phyloP scores from a whole-genome alignment of 169 alveolate species.

The Plasmodium berghei region DNA sequence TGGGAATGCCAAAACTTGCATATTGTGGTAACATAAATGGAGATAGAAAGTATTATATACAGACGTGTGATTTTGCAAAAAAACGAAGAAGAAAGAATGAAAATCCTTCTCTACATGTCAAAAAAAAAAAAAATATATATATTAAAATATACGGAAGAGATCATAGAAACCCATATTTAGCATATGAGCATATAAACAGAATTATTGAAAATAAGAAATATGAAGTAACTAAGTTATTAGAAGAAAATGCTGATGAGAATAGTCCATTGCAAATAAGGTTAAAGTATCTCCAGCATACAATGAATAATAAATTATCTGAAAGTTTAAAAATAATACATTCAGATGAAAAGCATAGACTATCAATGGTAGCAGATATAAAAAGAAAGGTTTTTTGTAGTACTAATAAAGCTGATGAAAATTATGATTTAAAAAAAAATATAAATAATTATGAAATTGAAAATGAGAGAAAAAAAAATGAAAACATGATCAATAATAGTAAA shows the following conservation, averaged over 20 bases:
- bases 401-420: slow-evolving; percentile 1
- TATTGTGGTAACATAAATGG: background rate
- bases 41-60: background rate
- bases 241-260: slow-evolving; percentile 58
- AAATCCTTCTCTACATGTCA: background rate
- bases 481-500: background rate
- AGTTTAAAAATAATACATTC: slow-evolving; percentile 79
- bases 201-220: slow-evolving; percentile 74
- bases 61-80: background rate
- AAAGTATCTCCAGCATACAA: slow-evolving; percentile 83
- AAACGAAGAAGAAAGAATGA: background rate
- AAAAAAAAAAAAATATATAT: background rate
- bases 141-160: slow-evolving; percentile 54
- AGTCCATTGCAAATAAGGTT: slow-evolving; percentile 78
- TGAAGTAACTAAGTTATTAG: slow-evolving; percentile 69
- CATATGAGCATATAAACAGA: slow-evolving; percentile 62
- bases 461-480: slow-evolving; percentile 74
- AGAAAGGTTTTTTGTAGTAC: slow-evolving; percentile 74
- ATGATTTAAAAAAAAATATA: background rate
- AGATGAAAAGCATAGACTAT: slow-evolving; percentile 80
- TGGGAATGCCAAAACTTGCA: background rate
- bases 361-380: slow-evolving; percentile 85
- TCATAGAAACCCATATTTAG: slow-evolving; percentile 66
- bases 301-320: slow-evolving; percentile 85
- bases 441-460: slow-evolving; percentile 78